These are phyloP conservation scores for Alternaria ethzedia DNA, from an alignment of 2,329 filamentous ascomycete genomes.

Conservation along the genomic window DNA sequence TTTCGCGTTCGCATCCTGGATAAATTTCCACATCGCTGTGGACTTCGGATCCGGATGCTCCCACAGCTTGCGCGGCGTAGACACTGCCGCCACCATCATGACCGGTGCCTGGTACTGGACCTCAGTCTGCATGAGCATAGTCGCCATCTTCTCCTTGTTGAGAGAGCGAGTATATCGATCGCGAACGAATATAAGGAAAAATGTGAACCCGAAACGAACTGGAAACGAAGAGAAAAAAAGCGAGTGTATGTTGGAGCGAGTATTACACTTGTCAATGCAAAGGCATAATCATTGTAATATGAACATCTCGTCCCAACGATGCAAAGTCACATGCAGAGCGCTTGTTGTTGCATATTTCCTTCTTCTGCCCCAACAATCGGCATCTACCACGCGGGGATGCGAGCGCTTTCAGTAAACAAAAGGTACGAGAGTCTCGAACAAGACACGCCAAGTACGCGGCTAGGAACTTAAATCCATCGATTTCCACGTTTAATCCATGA, in stretches of 20 bases:
- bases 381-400: background rate
- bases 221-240: background rate
- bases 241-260: background rate
- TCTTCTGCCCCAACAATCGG: background rate
- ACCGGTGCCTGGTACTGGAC: background rate
- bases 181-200: background rate
- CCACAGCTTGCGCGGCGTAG: conserved; percentile 55
- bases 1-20: conserved; percentile 66
- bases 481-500: background rate
- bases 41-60: conserved; percentile 52
- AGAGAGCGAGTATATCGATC: background rate
- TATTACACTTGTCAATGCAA: background rate
- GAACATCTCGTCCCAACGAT: background rate
- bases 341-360: background rate
- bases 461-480: background rate
- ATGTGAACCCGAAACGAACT: background rate
- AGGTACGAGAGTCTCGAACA: background rate
- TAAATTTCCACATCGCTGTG: conserved; percentile 55
- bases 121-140: background rate
- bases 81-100: background rate
- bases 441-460: background rate
- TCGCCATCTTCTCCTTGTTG: background rate
- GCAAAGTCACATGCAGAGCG: background rate
- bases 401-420: background rate
- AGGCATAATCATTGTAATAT: background rate